phyloP scores from a whole-genome alignment of 768 basidiomycete species.

The Termitomyces sp. region DNA sequence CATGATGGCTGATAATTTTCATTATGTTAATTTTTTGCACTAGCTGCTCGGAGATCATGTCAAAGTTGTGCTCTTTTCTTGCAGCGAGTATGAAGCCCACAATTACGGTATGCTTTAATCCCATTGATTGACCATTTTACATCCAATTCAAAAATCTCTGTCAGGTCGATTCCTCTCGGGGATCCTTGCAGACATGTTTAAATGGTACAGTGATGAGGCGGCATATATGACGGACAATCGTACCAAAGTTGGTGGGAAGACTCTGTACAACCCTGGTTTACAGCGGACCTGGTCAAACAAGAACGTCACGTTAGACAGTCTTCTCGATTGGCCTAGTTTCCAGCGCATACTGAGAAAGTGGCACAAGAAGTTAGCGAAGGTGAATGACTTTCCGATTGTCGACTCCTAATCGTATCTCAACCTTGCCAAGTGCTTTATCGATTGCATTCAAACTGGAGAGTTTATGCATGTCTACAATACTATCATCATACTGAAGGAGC shows the following conservation, averaged over 20 bases:
- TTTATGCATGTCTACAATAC: conserved; percentile 98
- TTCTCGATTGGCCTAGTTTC: conserved; percentile 70
- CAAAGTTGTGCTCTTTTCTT: conserved; percentile 82
- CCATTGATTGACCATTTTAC: neutral
- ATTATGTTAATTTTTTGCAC: neutral
- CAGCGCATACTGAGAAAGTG: conserved; percentile 75
- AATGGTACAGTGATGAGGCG: conserved; percentile 77
- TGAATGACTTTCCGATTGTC: conserved; percentile 22
- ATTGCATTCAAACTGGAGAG: conserved; percentile 81
- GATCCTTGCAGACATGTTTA: conserved; percentile 70
- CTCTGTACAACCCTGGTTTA: conserved; percentile 66
- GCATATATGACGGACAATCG: conserved; percentile 71
- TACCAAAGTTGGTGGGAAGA: conserved; percentile 57
- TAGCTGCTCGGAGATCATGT: conserved; percentile 86
- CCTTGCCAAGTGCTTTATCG: conserved; percentile 59
- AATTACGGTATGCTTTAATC: conserved; percentile 70
- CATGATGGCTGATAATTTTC: neutral
- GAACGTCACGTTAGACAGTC: conserved; percentile 40
- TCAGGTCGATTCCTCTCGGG: conserved; percentile 85
- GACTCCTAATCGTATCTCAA: neutral
- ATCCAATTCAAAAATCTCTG: neutral
- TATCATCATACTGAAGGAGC: conserved; percentile 90
- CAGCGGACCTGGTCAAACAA: conserved; percentile 48
- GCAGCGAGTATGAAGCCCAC: conserved; percentile 93
- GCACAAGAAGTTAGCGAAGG: conserved; percentile 73